These are phyloP conservation scores for Hemileccinum rubropunctum DNA, from an alignment of 768 basidiomycete genomes.

Conservation along the genomic window DNA sequence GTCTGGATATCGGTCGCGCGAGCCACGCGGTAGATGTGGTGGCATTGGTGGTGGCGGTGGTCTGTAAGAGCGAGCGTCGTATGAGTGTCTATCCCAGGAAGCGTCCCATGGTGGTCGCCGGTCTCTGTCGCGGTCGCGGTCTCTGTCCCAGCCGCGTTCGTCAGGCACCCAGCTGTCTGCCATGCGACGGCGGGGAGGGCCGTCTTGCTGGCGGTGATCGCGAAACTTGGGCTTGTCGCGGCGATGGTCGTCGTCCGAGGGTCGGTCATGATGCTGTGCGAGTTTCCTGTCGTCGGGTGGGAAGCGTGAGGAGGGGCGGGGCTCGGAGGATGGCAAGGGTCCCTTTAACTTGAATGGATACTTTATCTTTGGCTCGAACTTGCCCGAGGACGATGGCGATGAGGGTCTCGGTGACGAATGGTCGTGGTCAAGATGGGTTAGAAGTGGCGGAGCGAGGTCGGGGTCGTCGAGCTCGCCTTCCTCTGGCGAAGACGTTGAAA, in stretches of 20 bases:
- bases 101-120: slow-evolving; percentile 25
- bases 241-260: slow-evolving; percentile 46
- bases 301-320: slow-evolving; percentile 34
- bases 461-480: slow-evolving; percentile 79
- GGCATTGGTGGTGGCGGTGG: slow-evolving; percentile 5
- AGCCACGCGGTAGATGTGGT: slow-evolving; percentile 13
- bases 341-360: slow-evolving; percentile 70
- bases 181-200: slow-evolving; percentile 18
- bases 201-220: slow-evolving; percentile 19
- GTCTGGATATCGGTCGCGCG: slow-evolving; percentile 26
- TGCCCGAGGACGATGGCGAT: slow-evolving; percentile 27
- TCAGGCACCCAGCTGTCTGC: slow-evolving; percentile 24
- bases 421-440: slow-evolving; percentile 14
- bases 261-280: slow-evolving; percentile 36
- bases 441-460: slow-evolving; percentile 17
- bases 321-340: not conserved
- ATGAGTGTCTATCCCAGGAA: slow-evolving; percentile 19
- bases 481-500: slow-evolving; percentile 63
- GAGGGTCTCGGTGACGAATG: slow-evolving; percentile 30
- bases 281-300: slow-evolving; percentile 25
- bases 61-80: slow-evolving; percentile 21
- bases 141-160: slow-evolving; percentile 26
- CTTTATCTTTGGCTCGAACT: slow-evolving; percentile 48
- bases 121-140: slow-evolving; percentile 27
- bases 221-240: slow-evolving; percentile 25